A percentile compares a stretch with the other conserved stretches of the same genome.
Evolutionary conservation across 345 rosid species (phyloP).

Genomic region (Camelina hispida): DNA sequence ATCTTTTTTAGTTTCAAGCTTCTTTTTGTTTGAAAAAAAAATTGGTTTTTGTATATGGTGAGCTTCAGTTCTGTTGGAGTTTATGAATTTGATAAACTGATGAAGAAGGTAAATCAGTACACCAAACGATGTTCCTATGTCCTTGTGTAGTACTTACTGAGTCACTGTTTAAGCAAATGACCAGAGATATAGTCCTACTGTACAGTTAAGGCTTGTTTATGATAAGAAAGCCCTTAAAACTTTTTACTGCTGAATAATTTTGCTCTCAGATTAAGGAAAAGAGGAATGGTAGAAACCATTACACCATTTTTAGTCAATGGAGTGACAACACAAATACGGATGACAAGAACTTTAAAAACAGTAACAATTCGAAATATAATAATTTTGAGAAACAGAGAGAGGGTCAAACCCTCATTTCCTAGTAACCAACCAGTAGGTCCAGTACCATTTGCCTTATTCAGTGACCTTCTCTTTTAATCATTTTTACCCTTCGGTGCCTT

Average conservation of each 20-base stretch:
- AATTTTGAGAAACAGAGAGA: constrained; percentile 17
- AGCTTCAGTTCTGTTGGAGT: constrained; percentile 14
- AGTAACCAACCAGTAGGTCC: constrained; percentile 4
- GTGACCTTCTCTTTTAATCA: constrained; percentile 16
- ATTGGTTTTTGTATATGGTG: constrained; percentile 1
- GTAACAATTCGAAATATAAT: background rate
- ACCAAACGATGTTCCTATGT: constrained; percentile 5
- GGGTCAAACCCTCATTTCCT: background rate
- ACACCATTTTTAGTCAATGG: background rate
- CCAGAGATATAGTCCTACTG: background rate
- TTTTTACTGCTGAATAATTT: too few relatives aligned
- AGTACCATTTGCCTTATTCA: constrained; percentile 2
- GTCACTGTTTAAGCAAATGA: background rate
- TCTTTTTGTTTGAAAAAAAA: background rate
- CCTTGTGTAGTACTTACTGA: background rate
- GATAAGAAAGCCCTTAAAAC: too few relatives aligned
- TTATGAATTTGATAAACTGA: constrained; percentile 25
- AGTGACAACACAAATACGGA: constrained; percentile 19
- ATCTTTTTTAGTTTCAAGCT: constrained; percentile 13
- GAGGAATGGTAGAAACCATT: background rate
- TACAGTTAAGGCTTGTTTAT: background rate
- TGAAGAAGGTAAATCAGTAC: background rate
- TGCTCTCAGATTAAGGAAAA: too few relatives aligned
- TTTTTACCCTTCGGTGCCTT: constrained; percentile 2
- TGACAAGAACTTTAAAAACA: constrained; percentile 14